Percentiles rank a stretch among this genome's conserved stretches.
Evolutionary conservation across 768 basidiomycete species (phyloP).

Genomic region (Amanita muscaria): DNA sequence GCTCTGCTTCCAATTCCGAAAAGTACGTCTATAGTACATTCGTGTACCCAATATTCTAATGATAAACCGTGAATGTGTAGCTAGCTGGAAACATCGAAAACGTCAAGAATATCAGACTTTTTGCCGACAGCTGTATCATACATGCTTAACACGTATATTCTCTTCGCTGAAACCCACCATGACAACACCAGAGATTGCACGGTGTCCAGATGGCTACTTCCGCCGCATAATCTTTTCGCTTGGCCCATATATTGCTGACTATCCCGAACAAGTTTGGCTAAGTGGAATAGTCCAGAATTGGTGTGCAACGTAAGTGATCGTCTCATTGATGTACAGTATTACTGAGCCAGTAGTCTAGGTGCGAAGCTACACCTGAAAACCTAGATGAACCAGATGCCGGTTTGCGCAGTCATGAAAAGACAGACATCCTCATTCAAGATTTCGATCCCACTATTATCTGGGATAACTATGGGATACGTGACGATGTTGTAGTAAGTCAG

Average conservation of each 20-base stretch:
- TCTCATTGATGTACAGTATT: conserved; percentile 5
- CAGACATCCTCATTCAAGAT: too few species aligned
- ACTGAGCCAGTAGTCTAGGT: neutral
- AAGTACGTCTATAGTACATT: too few species aligned
- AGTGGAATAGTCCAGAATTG: conserved; percentile 16
- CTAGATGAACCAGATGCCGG: conserved; percentile 17
- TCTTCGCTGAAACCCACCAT: conserved; percentile 4
- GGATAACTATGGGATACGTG: too few species aligned
- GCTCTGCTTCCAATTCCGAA: conserved; percentile 18
- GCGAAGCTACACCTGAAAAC: neutral
- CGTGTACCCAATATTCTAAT: too few species aligned
- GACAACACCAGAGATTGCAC: conserved; percentile 11
- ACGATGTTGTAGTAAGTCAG: conserved; percentile 16
- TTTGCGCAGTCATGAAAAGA: too few species aligned
- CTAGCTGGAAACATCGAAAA: too few species aligned
- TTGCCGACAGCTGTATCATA: neutral
- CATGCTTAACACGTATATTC: neutral
- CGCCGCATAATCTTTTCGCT: conserved; percentile 13
- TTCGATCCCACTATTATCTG: too few species aligned
- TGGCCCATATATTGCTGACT: conserved; percentile 20
- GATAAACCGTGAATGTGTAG: too few species aligned
- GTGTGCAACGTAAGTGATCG: conserved; percentile 19
- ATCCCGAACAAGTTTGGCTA: conserved; percentile 17
- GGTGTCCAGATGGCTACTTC: conserved; percentile 18
- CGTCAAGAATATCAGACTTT: neutral